These are phyloP conservation scores for Cyclocybe cylindracea DNA, from an alignment of 768 basidiomycete species.

Conservation along the genomic window DNA sequence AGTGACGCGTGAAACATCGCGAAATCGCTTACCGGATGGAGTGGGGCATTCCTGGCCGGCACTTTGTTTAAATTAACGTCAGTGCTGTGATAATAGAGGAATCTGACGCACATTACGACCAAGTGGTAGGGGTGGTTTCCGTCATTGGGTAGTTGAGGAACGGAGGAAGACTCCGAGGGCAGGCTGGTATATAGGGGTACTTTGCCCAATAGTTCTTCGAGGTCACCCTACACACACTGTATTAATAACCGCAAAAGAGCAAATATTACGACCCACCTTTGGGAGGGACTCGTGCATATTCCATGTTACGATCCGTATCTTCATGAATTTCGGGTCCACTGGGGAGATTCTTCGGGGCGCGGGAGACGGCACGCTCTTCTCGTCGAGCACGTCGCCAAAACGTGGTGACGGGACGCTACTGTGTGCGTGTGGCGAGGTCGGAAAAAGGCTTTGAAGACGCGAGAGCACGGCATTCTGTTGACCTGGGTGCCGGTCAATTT, in stretches of 20 bases:
- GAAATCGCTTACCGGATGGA: conserved; percentile 50
- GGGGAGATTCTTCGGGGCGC: conserved; percentile 22
- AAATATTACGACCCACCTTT: conserved; percentile 43
- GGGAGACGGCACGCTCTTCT: conserved; percentile 13
- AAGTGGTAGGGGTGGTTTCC: conserved; percentile 72
- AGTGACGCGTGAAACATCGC: background rate
- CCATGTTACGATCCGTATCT: conserved; percentile 75
- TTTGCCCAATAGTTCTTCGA: conserved; percentile 69
- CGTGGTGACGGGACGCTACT: background rate
- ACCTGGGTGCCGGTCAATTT: conserved; percentile 9
- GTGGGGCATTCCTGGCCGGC: conserved; percentile 83
- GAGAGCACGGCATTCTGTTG: conserved; percentile 43
- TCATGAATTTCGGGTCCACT: conserved; percentile 47
- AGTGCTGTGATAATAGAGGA: background rate
- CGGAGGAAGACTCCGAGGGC: conserved; percentile 22
- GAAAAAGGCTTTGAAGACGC: conserved; percentile 54
- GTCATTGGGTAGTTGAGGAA: conserved; percentile 53
- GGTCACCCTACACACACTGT: conserved; percentile 56
- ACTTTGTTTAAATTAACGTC: conserved; percentile 24
- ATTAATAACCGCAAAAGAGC: background rate
- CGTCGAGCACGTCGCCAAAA: conserved; percentile 4
- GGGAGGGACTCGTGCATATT: conserved; percentile 86
- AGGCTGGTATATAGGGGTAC: conserved; percentile 46
- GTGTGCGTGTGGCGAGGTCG: conserved; percentile 17
- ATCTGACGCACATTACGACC: conserved; percentile 64